A percentile compares a stretch with the other conserved stretches of the same genome.
phyloP scores from a whole-genome alignment of 345 rosid species.

The Aquilaria malaccensis region DNA sequence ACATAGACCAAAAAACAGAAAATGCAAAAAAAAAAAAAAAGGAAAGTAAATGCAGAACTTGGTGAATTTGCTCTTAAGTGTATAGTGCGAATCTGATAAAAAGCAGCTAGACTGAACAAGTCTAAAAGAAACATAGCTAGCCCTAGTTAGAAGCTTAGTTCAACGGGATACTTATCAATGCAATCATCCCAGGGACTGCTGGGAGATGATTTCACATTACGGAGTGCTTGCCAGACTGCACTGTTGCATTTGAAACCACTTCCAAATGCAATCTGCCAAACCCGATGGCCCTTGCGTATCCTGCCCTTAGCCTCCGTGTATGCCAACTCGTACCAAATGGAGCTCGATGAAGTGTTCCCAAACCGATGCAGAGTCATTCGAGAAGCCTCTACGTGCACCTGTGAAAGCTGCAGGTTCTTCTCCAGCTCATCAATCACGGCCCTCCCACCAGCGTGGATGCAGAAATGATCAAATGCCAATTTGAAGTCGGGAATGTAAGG shows the following conservation, averaged over 20 bases:
- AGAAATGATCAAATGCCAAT: conserved; percentile 51
- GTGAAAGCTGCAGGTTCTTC: conserved; percentile 49
- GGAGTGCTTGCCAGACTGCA: conserved; percentile 37
- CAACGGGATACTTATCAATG: conserved; percentile 36
- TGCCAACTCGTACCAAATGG: conserved; percentile 48
- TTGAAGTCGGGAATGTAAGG: conserved; percentile 53
- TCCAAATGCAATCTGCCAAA: conserved; percentile 57
- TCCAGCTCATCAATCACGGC: conserved; percentile 57
- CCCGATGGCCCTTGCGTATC: conserved; percentile 32
- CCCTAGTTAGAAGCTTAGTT: conserved; percentile 18
- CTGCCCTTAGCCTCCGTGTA: conserved; percentile 47
- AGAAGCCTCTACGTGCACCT: conserved; percentile 45
- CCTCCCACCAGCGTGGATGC: conserved; percentile 53
- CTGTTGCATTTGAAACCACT: conserved; percentile 52
- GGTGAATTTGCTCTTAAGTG: not conserved
- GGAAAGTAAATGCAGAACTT: not conserved
- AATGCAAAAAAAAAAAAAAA: not conserved
- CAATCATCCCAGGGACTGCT: conserved; percentile 34
- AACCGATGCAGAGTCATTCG: conserved; percentile 54
- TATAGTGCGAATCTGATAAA: not conserved
- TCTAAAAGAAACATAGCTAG: not conserved
- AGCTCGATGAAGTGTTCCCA: conserved; percentile 55
- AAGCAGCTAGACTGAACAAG: too few species aligned
- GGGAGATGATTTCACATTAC: conserved; percentile 27
- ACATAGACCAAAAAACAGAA: not conserved